Evolutionary conservation across 1,284 basidiomycete species (phyloP).

Genomic region (Fomes fomentarius): DNA sequence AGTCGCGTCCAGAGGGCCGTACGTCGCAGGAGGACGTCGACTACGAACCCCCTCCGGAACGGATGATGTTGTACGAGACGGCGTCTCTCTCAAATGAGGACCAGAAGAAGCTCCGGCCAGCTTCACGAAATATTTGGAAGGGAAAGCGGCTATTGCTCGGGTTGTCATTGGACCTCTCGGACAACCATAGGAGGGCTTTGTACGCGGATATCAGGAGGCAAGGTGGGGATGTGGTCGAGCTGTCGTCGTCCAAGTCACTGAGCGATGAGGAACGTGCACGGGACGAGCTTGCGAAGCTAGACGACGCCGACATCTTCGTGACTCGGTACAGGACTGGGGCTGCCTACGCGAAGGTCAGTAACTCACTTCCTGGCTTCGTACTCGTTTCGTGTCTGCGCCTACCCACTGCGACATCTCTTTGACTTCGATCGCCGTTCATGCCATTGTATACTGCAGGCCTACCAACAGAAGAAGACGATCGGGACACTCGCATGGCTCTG

Average conservation of each 20-base stretch:
- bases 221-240: conserved; percentile 56
- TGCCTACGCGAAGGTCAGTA: conserved; percentile 70
- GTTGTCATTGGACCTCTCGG: conserved; percentile 52
- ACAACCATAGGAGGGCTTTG: conserved; percentile 53
- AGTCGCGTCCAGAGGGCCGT: conserved; percentile 25
- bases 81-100: conserved; percentile 30
- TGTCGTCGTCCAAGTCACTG: conserved; percentile 25
- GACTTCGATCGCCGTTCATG: neutral
- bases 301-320: conserved; percentile 68
- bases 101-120: conserved; percentile 21
- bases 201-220: conserved; percentile 58
- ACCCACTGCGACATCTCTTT: neutral
- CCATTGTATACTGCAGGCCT: conserved; percentile 47
- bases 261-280: conserved; percentile 39
- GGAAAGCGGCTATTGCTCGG: conserved; percentile 64
- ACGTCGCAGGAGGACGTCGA: conserved; percentile 29
- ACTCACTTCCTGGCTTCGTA: too few relatives aligned
- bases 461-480: conserved; percentile 61
- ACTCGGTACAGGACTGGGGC: conserved; percentile 69
- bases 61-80: conserved; percentile 48
- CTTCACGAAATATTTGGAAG: conserved; percentile 42
- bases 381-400: neutral
- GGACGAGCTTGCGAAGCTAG: conserved; percentile 41
- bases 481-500: conserved; percentile 85
- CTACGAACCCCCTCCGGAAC: conserved; percentile 41